Conservation (phyloP, 2,329 filamentous ascomycete species). For the Hypoxylon sp. region DNA sequence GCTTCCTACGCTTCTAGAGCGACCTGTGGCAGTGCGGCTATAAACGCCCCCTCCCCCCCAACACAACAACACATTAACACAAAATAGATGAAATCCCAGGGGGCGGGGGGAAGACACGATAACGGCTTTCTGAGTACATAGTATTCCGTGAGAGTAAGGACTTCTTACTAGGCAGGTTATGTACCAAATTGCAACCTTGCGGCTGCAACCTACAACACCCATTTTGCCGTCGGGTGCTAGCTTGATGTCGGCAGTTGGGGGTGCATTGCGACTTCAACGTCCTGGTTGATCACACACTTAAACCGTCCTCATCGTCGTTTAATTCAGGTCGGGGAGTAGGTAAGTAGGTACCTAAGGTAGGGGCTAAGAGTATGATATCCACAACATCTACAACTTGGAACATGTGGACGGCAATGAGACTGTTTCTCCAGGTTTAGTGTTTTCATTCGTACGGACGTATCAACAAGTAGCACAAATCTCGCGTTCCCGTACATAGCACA, state of each 20-base stretch:
- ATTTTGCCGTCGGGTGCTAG: conserved; percentile 38
- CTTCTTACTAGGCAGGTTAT: no score
- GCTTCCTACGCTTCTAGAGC: background rate
- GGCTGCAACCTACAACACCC: conserved; percentile 28
- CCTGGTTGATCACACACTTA: background rate
- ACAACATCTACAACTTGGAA: background rate
- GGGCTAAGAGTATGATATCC: background rate
- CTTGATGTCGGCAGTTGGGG: conserved; percentile 30
- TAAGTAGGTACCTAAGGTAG: background rate
- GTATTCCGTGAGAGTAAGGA: background rate
- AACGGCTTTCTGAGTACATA: background rate
- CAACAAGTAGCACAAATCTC: conserved; percentile 18
- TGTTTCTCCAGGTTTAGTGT: background rate
- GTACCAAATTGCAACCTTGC: conserved; percentile 30
- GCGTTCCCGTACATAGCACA: no score
- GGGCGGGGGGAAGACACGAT: background rate
- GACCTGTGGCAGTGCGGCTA: background rate
- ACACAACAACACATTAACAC: background rate
- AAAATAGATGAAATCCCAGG: background rate
- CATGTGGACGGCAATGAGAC: background rate
- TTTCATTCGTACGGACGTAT: conserved; percentile 14
- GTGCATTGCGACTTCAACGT: background rate
- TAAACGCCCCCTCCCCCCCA: background rate
- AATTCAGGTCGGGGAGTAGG: background rate
- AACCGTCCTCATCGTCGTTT: background rate